These are phyloP conservation scores for Tetracladium marchalianum DNA, from an alignment of 495 filamentous ascomycete species.

Conservation along the genomic window DNA sequence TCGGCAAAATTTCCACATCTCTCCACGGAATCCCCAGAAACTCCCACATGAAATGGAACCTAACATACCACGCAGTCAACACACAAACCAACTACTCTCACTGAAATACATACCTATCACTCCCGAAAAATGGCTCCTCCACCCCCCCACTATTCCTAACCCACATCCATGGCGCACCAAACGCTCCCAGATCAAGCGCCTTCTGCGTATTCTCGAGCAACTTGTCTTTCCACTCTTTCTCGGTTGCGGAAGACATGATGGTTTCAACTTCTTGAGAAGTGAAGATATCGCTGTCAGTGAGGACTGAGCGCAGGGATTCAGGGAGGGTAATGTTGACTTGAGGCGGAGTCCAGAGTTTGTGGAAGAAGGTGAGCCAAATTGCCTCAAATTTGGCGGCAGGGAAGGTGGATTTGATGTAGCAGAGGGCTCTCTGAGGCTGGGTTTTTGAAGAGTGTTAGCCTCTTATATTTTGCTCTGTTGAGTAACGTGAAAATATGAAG, in stretches of 20 bases:
- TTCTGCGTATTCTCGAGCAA: slow-evolving; percentile 48
- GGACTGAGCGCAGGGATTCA: slow-evolving; percentile 21
- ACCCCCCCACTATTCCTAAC: slow-evolving; percentile 48
- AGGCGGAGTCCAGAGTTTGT: slow-evolving; percentile 35
- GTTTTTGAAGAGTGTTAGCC: not conserved
- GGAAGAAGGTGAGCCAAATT: slow-evolving; percentile 35
- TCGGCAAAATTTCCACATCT: slow-evolving; percentile 13
- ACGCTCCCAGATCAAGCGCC: slow-evolving; percentile 54
- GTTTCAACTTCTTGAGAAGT: slow-evolving; percentile 30
- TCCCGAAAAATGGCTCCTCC: slow-evolving; percentile 67
- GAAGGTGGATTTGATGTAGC: slow-evolving; percentile 48
- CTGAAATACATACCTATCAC: slow-evolving; percentile 48
- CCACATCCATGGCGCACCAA: slow-evolving; percentile 69
- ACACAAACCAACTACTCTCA: slow-evolving; percentile 18
- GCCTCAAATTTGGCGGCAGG: slow-evolving; percentile 30
- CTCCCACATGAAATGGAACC: slow-evolving; percentile 20
- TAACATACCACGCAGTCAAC: slow-evolving; percentile 1
- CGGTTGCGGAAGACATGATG: slow-evolving; percentile 40
- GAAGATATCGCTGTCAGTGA: slow-evolving; percentile 28
- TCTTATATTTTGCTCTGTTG: not conserved
- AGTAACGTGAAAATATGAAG: not conserved
- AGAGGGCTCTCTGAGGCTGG: slow-evolving; percentile 55
- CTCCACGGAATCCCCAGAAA: slow-evolving; percentile 13
- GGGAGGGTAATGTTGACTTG: slow-evolving; percentile 38
- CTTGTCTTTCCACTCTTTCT: slow-evolving; percentile 45